phyloP scores from a whole-genome alignment of 1,284 basidiomycete genomes.

The Boletus nobilissimus region DNA sequence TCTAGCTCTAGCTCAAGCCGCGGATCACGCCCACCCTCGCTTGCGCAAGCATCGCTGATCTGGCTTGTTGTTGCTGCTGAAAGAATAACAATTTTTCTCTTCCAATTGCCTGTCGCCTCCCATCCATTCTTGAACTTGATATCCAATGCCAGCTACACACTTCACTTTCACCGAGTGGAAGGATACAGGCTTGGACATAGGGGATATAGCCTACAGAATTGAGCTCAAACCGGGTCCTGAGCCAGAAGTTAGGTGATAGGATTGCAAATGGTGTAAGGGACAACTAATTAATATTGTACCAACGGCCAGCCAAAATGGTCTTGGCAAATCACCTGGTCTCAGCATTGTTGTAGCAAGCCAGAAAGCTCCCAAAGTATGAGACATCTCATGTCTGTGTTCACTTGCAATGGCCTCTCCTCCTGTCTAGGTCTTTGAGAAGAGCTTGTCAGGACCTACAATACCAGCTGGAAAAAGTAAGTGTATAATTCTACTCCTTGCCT shows the following conservation, averaged over 20 bases:
- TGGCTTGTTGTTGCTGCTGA: too few relatives aligned
- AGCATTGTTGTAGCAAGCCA: conserved; percentile 87
- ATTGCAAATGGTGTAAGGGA: conserved; percentile 1
- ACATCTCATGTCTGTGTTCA: background rate
- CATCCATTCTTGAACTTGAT: conserved; percentile 87
- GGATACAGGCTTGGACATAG: conserved; percentile 36
- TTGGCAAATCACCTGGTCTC: conserved; percentile 94
- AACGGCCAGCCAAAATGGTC: conserved; percentile 94
- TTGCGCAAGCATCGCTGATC: too few relatives aligned
- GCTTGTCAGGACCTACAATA: conserved; percentile 89
- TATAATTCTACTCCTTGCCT: background rate
- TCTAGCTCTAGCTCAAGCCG: too few relatives aligned
- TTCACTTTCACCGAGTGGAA: conserved; percentile 49
- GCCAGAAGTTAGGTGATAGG: background rate
- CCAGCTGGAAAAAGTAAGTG: conserved; percentile 83
- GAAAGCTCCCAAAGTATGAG: conserved; percentile 76
- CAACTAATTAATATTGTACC: conserved; percentile 83
- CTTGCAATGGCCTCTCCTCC: background rate
- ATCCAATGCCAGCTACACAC: conserved; percentile 35
- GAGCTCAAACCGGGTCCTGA: conserved; percentile 9
- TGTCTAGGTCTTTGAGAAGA: conserved; percentile 70
- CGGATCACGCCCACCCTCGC: too few relatives aligned
- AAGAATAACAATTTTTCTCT: too few relatives aligned
- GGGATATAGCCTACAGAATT: background rate
- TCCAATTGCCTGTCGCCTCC: conserved; percentile 90